Base-by-base conservation (phyloP, 805 yeast genomes). In the Lachancea waltii region DNA sequence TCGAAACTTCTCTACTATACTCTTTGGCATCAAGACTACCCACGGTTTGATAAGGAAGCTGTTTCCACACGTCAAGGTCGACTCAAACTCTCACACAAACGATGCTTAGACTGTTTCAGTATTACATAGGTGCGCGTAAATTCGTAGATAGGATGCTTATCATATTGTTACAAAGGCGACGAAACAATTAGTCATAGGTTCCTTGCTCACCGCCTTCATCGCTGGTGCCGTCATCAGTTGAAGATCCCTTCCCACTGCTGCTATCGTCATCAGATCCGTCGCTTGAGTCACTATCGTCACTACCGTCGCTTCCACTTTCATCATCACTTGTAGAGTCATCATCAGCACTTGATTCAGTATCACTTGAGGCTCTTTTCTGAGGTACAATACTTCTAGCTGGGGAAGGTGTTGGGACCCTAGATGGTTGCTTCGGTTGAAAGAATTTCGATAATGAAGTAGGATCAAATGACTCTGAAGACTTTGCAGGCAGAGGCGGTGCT, bases 391-490 rank as follows among this genome's bases (percentile, higher is more conserved):
- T 34, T 19, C 36, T 24, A 5, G 38, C 10, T 3, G 35, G 36
- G 14, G 16, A 17, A 17, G 51, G 33, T 3, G 50, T 33, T 2
- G 54, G 18, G 20, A 33, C 42, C 31, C 46, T 36, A 7, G 47
- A 32, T 3, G 52, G 56, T 24, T 58, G 60, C 41, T 49, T 53
- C 3, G 64, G 63, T 36, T 61, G 65, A 43, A 61, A 61, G 38
- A 61, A 61, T 35, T 56, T 51, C 4, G 64, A 60, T 36, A 60
- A 40, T 7, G 65, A 58, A 1, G 57, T 50, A 14, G 64, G 64
- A 41, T 61, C 64, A 48, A 61, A 60, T 1, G 59, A 44, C n/a
- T 44, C 36, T 26, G 46, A 33, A 10, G 40, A 30, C 27, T 23
- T 27, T 14, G 35, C 28, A n/a, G 37, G 14, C 7, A 38, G 34